Percentiles rank a stretch among this genome's conserved stretches.
These are phyloP conservation scores for Metschnikowia drakensbergensis DNA, from an alignment of 805 yeast species.

Conservation along the genomic window DNA sequence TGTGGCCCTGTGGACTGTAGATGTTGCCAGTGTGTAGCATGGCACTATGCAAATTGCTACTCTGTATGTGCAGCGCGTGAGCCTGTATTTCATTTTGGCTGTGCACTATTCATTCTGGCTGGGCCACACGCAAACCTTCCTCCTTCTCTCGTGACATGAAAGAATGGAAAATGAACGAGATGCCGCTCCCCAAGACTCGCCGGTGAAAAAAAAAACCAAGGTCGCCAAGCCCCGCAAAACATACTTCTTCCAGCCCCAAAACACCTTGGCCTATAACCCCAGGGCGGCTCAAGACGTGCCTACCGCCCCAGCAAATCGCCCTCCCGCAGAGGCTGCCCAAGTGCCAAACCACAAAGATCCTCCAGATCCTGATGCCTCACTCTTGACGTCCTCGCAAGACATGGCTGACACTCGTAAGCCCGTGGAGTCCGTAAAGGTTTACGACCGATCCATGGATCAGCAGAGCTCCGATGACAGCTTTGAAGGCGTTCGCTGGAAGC, in stretches of 20 bases:
- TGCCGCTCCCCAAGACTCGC: constrained; percentile 4
- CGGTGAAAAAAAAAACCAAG: constrained; percentile 13
- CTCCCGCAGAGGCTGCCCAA: background rate
- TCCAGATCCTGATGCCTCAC: background rate
- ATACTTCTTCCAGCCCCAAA: constrained; percentile 35
- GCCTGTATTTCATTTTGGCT: constrained; percentile 2
- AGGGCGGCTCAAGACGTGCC: background rate
- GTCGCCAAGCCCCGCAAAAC: constrained; percentile 23
- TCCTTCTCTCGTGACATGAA: constrained; percentile 2
- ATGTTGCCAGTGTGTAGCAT: too few relatives aligned
- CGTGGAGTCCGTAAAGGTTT: constrained; percentile 1
- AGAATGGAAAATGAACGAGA: background rate
- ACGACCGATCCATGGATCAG: constrained; percentile 18
- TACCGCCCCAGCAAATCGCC: background rate
- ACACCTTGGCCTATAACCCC: constrained; percentile 24
- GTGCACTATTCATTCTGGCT: background rate
- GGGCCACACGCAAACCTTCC: background rate
- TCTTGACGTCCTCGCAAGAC: background rate
- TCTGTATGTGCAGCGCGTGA: constrained; percentile 2
- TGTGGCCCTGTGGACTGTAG: too few relatives aligned
- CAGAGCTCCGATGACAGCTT: constrained; percentile 43
- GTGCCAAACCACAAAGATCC: background rate
- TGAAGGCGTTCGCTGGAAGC: constrained; percentile 36
- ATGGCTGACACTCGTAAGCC: background rate
- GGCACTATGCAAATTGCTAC: too few relatives aligned